These are phyloP conservation scores for Cryphonectria nitschkei DNA, from an alignment of 2,329 filamentous ascomycete genomes.

Conservation along the genomic window DNA sequence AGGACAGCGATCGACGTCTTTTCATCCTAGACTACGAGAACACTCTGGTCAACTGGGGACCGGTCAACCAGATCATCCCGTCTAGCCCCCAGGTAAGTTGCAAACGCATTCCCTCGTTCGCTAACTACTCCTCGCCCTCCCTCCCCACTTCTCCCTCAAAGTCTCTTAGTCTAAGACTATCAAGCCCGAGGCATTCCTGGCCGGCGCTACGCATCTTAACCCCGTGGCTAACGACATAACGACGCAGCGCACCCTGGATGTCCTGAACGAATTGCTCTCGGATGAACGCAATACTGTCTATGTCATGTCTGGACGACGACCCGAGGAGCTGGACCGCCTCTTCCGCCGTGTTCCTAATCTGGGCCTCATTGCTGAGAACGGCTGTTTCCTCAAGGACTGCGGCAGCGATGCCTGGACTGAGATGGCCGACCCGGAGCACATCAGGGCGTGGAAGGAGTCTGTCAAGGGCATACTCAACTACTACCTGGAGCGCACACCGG, in stretches of 20 bases:
- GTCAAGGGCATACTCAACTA: conserved; percentile 84
- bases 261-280: conserved; percentile 78
- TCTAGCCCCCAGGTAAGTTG: conserved; percentile 69
- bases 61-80: conserved; percentile 80
- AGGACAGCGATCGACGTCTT: conserved; percentile 67
- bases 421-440: conserved; percentile 73
- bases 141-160: background rate
- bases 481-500: conserved; percentile 87
- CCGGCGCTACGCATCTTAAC: conserved; percentile 10
- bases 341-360: conserved; percentile 83
- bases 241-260: conserved; percentile 73
- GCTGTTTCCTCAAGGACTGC: conserved; percentile 81
- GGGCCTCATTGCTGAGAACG: conserved; percentile 92
- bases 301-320: conserved; percentile 87
- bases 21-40: conserved; percentile 95
- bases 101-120: background rate
- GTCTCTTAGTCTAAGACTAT: conserved; percentile 2
- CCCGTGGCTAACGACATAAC: conserved; percentile 18
- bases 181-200: conserved; percentile 12
- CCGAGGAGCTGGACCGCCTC: conserved; percentile 83
- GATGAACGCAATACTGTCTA: conserved; percentile 87
- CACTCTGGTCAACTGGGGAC: conserved; percentile 85
- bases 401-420: conserved; percentile 73
- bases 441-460: conserved; percentile 79
- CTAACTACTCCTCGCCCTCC: background rate